Base-by-base conservation (phyloP, 257 asterid species). In the Petunia secreta region DNA sequence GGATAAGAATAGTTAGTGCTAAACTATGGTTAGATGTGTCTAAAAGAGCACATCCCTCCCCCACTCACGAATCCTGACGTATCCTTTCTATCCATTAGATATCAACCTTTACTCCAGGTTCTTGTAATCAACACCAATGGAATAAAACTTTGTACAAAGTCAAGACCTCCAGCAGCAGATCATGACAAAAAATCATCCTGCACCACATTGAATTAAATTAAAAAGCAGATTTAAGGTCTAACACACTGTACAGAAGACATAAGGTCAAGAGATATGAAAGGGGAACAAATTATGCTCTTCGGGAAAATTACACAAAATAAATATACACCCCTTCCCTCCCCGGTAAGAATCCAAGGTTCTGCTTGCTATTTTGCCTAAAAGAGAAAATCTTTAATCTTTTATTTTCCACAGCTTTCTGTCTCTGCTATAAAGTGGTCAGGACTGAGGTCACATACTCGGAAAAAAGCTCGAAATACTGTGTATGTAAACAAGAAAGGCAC, bases 11-110 rank as follows among this genome's bases (percentile, higher is more conserved):
- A 86, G 63, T 78, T 89, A 92, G 75, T 71, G 84, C 91, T 86
- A 87, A 69, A 82, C 81, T 81, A 87, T 15, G 83, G 93, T 88
- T 85, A 91, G 91, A 89, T 87, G 92, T 80, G 94, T 85, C 96
- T 58, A 60, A 80, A 87, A 85, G 91, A 87, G 97, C 41, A 79
- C 93, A 89, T 80, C 88, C 82, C 89, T 75, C 98, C 98, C 81
- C 98, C 98, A 64, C 98, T 95, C 25, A 95, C 98, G 82, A 95
- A 95, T 79, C 98, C 98, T 1, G 97, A 95, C 46, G 98, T 95
- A 86, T 95, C 98, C 83, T 92, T 86, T 50, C 98, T 91, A 84
- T 95, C 98, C 98, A 95, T 95, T 85, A 69, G 76, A 9, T 76
- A 80, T 43, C 63, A 8, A 58, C 71, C 40, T 76, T 69, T 57